These are phyloP conservation scores for Luffa acutangula DNA, from an alignment of 306 rosid species.

Conservation along the genomic window DNA sequence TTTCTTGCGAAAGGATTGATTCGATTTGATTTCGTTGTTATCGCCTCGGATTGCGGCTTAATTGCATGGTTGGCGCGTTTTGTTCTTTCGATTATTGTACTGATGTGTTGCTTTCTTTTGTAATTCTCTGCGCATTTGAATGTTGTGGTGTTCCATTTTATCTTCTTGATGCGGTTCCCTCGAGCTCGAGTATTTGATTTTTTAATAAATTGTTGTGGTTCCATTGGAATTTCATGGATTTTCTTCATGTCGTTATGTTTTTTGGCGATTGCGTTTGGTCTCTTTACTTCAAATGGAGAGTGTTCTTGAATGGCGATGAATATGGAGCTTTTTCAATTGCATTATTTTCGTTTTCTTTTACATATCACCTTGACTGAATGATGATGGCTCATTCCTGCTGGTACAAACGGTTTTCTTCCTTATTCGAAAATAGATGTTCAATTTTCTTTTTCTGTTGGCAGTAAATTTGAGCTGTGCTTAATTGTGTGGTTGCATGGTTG, in stretches of 20 bases:
- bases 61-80: not conserved
- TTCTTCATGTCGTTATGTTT: not conserved
- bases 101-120: not conserved
- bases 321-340: not conserved
- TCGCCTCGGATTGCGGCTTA: not conserved
- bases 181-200: not conserved
- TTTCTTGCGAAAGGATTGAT: not conserved
- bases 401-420: not conserved
- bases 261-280: not conserved
- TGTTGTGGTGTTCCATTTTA: not conserved
- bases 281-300: not conserved
- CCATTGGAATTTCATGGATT: not conserved
- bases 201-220: not conserved
- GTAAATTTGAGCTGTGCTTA: not conserved
- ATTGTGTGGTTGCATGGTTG: constrained; percentile 11
- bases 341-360: not conserved
- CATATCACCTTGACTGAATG: not conserved
- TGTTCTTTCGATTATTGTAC: not conserved
- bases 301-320: not conserved
- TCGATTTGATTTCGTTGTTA: not conserved
- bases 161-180: not conserved
- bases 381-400: not conserved
- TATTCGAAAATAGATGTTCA: not conserved
- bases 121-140: not conserved
- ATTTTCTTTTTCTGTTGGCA: not conserved